Conservation (phyloP, 1,139 yeast genomes). For the Candida tropicalis region DNA sequence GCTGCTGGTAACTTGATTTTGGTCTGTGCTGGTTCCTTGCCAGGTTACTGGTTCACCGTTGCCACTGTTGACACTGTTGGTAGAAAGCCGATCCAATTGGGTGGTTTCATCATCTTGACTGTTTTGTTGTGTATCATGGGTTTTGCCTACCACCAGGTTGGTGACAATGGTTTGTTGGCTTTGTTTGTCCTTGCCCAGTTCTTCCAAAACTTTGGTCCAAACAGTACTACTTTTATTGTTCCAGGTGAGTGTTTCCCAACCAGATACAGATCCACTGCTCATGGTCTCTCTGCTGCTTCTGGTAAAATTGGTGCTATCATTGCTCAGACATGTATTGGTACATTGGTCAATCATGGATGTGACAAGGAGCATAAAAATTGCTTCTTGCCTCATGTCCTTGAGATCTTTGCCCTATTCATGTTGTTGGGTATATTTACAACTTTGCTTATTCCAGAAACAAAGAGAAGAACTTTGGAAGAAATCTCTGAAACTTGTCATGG, state of each 20-base stretch:
- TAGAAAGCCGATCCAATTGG: slow-evolving; percentile 77
- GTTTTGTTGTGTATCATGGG: slow-evolving; percentile 72
- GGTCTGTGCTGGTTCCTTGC: slow-evolving; percentile 89
- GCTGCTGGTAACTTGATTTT: slow-evolving; percentile 89
- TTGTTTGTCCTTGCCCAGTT: slow-evolving; percentile 78
- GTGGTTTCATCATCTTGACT: slow-evolving; percentile 73
- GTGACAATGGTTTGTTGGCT: slow-evolving; percentile 65
- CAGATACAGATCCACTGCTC: slow-evolving; percentile 96
- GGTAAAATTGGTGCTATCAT: slow-evolving; percentile 98
- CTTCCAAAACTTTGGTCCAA: slow-evolving; percentile 92
- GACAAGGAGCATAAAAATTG: slow-evolving; percentile 59
- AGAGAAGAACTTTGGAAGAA: slow-evolving; percentile 85
- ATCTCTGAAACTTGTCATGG: slow-evolving; percentile 77
- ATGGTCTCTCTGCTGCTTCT: slow-evolving; percentile 93
- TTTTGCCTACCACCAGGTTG: slow-evolving; percentile 71
- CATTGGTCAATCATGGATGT: slow-evolving; percentile 78
- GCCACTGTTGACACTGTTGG: slow-evolving; percentile 79
- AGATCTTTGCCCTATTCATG: slow-evolving; percentile 90
- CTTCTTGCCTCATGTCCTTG: slow-evolving; percentile 90
- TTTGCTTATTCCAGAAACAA: slow-evolving; percentile 81
- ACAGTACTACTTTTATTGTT: slow-evolving; percentile 90
- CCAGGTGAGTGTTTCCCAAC: slow-evolving; percentile 99
- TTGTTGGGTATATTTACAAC: slow-evolving; percentile 69
- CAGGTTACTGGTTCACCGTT: slow-evolving; percentile 85
- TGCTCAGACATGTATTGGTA: slow-evolving; percentile 90